Evolutionary conservation across 371 early-diverging fungal species (phyloP), one percentile per base, ranked within the genome.

Genomic region (Blakeslea trispora): DNA sequence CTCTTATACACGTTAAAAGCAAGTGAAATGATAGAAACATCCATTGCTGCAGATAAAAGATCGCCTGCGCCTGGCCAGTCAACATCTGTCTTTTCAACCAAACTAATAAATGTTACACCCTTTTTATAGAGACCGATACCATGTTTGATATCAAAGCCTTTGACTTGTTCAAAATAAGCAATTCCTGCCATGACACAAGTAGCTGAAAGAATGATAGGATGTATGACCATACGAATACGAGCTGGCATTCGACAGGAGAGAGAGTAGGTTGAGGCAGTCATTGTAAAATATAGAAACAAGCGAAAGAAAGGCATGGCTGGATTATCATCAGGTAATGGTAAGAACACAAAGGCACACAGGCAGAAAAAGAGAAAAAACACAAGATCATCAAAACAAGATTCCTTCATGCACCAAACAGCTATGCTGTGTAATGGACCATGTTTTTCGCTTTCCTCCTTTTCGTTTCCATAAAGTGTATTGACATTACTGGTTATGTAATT

Each of bases 61-160:
- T 73, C 68, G 11, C 68, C 70, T 15, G 59, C 68, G 22, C 68
- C 70, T 14, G 70, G 73, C 71, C 71, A 71, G n/a, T 48, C 56
- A 3, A 58, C 56, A 49, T 64, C 18, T 6, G 59, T 52, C 22
- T 59, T 64, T 21, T 59, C 63, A 1, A 68, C 54, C 1, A 71
- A 40, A 2, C 47, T 17, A 13, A 64, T 40, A 54, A 68, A 68
- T 1, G 48, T 53, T 3, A 59, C 44, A 1, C 57, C 60, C 5
- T 49, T 44, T 19, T 58, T 63, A 22, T 63, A 63, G 3, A 45
- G 24, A 32, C 48, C 9, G 0, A 56, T 59, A 15, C 66, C 62
- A 19, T 64, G 53, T 2, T 23, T 24, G 31, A 64, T 56, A 49
- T 64, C 56, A 9, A 55, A 59, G 15, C 63, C 66, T 21, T 72